A percentile compares a stretch with the other conserved stretches of the same genome.
These are phyloP conservation scores for Ricinus communis DNA, from an alignment of 345 rosid genomes.

Conservation along the genomic window DNA sequence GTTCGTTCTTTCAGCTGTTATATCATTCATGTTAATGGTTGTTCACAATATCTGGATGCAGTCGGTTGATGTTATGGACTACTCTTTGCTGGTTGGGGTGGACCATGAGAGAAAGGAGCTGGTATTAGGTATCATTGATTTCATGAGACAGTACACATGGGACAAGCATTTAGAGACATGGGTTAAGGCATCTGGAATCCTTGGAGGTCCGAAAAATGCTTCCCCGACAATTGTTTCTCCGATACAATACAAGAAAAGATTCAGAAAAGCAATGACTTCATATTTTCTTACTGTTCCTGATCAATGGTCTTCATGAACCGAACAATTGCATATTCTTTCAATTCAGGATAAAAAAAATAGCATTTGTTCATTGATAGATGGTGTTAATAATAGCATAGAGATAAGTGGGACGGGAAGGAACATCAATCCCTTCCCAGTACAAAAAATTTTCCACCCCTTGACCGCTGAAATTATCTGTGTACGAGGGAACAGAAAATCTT, in stretches of 20 bases:
- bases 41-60: slow-evolving; percentile 18
- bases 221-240: slow-evolving; percentile 92
- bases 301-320: slow-evolving; percentile 74
- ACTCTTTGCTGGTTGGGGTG: slow-evolving; percentile 92
- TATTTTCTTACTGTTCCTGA: slow-evolving; percentile 93
- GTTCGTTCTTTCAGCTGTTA: background rate
- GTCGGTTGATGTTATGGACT: slow-evolving; percentile 94
- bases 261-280: slow-evolving; percentile 90
- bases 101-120: slow-evolving; percentile 84
- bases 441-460: background rate
- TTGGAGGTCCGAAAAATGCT: slow-evolving; percentile 81
- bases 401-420: slow-evolving; percentile 18
- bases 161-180: slow-evolving; percentile 98
- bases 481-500: slow-evolving; percentile 21
- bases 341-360: slow-evolving; percentile 6
- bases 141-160: slow-evolving; percentile 99
- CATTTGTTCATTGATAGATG: slow-evolving; percentile 43
- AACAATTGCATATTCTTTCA: slow-evolving; percentile 24
- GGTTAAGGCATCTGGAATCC: slow-evolving; percentile 88
- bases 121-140: slow-evolving; percentile 94
- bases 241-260: slow-evolving; percentile 86
- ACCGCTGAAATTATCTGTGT: background rate
- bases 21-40: background rate
- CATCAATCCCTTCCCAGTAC: slow-evolving; percentile 7
- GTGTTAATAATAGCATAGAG: slow-evolving; percentile 16